Conservation (phyloP, 805 yeast genomes). For the Yarrowia sp. region DNA sequence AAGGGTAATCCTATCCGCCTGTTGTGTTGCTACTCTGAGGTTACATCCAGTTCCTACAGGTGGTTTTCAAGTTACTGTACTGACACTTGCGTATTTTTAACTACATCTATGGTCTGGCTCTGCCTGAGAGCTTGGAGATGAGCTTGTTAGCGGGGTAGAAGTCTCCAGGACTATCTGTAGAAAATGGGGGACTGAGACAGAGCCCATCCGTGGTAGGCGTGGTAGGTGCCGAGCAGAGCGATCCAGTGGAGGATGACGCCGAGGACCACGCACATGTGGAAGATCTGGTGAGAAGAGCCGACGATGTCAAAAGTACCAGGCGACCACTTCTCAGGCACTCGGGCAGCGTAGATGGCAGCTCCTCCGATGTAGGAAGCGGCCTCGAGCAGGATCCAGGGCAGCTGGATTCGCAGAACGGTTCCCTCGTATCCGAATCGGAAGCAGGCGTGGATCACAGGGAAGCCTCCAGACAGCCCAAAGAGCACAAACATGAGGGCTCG, state of each 20-base stretch:
- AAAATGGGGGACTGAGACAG: slow-evolving; percentile 5
- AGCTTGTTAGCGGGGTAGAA: slow-evolving; percentile 14
- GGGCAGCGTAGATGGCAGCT: slow-evolving; percentile 75
- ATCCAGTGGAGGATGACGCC: slow-evolving; percentile 78
- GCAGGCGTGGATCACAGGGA: slow-evolving; percentile 70
- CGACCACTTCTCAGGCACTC: slow-evolving; percentile 74
- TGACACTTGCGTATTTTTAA: neutral
- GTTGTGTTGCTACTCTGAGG: too few species aligned
- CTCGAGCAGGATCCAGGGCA: slow-evolving; percentile 70
- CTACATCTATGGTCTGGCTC: neutral
- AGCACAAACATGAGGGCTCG: slow-evolving; percentile 79
- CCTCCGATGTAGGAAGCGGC: slow-evolving; percentile 80
- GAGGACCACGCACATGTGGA: slow-evolving; percentile 76
- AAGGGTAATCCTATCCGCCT: too few species aligned
- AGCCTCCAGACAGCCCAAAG: slow-evolving; percentile 78
- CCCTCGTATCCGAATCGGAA: slow-evolving; percentile 57
- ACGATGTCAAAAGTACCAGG: slow-evolving; percentile 72
- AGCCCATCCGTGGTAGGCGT: slow-evolving; percentile 41
- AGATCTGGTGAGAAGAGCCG: slow-evolving; percentile 87
- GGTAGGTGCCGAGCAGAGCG: slow-evolving; percentile 66
- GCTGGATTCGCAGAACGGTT: slow-evolving; percentile 59
- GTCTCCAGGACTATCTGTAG: slow-evolving; percentile 22
- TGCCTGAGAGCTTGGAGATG: slow-evolving; percentile 4
- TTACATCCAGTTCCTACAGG: too few species aligned
- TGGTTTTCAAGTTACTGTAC: too few species aligned